Evolutionary conservation across 495 filamentous ascomycete genomes (phyloP).

Genomic region (Neurospora sp.): DNA sequence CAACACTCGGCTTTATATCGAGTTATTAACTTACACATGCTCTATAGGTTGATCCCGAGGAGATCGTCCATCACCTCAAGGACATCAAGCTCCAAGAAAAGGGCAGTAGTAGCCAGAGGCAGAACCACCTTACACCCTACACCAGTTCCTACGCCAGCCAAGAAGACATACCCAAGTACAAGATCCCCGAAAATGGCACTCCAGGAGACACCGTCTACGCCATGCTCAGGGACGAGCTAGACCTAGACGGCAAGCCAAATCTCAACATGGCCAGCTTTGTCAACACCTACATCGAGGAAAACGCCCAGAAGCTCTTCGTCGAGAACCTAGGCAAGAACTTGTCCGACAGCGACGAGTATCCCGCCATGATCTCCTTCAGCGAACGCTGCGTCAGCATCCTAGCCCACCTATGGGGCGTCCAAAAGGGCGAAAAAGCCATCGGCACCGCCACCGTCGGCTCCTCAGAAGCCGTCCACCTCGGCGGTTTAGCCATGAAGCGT

Average conservation of each 20-base stretch:
- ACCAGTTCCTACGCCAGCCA: conserved; percentile 50
- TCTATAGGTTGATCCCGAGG: conserved; percentile 44
- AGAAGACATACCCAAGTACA: conserved; percentile 57
- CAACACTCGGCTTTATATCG: neutral
- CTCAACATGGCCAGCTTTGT: conserved; percentile 66
- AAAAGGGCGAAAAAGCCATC: conserved; percentile 55
- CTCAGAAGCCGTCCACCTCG: conserved; percentile 64
- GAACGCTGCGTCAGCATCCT: conserved; percentile 62
- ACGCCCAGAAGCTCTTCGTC: conserved; percentile 53
- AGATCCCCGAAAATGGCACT: conserved; percentile 50
- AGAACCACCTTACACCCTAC: conserved; percentile 50
- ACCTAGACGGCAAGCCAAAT: conserved; percentile 63
- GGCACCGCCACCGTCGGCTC: conserved; percentile 66
- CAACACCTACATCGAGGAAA: conserved; percentile 59
- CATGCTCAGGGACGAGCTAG: conserved; percentile 62
- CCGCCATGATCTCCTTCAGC: conserved; percentile 63
- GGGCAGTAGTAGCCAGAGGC: conserved; percentile 10
- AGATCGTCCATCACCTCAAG: conserved; percentile 46
- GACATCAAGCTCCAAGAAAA: conserved; percentile 25
- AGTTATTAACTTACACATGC: neutral
- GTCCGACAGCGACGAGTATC: conserved; percentile 66
- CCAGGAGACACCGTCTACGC: conserved; percentile 56
- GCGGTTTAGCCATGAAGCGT: conserved; percentile 69
- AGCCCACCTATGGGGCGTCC: conserved; percentile 56
- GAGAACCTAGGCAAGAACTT: conserved; percentile 63